phyloP scores from a whole-genome alignment of 352 stramenopile species.

The Phytophthora fragariae region DNA sequence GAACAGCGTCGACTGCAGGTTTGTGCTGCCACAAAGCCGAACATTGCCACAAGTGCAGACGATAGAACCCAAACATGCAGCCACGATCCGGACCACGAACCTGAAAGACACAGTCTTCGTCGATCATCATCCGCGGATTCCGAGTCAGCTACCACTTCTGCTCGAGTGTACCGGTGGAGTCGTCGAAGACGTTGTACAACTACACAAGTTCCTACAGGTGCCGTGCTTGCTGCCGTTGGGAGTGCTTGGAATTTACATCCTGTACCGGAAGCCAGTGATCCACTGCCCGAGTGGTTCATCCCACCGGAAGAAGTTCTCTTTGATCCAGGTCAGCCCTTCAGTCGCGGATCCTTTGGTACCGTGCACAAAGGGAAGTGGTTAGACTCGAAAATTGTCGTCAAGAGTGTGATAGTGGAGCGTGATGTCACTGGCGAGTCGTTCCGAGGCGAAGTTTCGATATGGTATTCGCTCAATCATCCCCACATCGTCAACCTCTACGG shows the following conservation, averaged over 20 bases:
- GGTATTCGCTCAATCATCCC: slow-evolving; percentile 40
- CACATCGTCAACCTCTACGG: slow-evolving; percentile 46
- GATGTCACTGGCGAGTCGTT: slow-evolving; percentile 20
- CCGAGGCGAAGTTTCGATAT: slow-evolving; percentile 29
- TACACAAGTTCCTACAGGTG: slow-evolving; percentile 1
- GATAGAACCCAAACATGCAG: neutral
- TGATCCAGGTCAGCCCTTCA: slow-evolving; percentile 15
- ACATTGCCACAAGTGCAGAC: neutral
- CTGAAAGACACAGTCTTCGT: neutral
- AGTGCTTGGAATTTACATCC: slow-evolving; percentile 17
- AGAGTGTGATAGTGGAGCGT: slow-evolving; percentile 18
- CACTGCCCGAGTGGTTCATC: slow-evolving; percentile 28
- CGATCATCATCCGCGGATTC: slow-evolving; percentile 5
- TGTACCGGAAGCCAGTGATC: slow-evolving; percentile 10
- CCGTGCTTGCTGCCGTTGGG: neutral
- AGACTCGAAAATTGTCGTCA: slow-evolving; percentile 34
- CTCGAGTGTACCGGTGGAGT: neutral
- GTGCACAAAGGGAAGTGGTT: slow-evolving; percentile 32
- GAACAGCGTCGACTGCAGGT: slow-evolving; percentile 18
- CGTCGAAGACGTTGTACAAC: slow-evolving; percentile 6
- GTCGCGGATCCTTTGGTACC: slow-evolving; percentile 21
- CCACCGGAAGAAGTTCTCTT: slow-evolving; percentile 31
- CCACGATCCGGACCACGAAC: neutral
- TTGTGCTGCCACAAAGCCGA: neutral
- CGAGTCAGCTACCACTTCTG: neutral